Conservation (phyloP, 2,329 filamentous ascomycete species). For the Nemania sp. region DNA sequence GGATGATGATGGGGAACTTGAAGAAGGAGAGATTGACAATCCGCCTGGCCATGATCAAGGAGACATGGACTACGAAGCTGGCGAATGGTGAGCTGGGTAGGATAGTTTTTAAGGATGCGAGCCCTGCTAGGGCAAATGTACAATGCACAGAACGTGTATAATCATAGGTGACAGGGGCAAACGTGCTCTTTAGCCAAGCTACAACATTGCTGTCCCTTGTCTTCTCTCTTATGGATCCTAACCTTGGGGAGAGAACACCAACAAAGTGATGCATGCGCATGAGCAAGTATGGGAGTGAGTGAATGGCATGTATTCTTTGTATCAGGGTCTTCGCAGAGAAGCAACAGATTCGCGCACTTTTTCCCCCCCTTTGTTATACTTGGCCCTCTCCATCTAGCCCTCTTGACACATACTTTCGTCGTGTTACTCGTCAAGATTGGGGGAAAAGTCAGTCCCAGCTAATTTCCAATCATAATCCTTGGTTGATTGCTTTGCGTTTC, state of each 20-base stretch:
- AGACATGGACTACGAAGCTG: conserved; percentile 43
- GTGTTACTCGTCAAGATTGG: not conserved
- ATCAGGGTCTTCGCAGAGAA: too few species aligned
- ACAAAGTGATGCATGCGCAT: too few species aligned
- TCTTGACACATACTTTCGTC: not conserved
- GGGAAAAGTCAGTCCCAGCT: not conserved
- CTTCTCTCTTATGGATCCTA: too few species aligned
- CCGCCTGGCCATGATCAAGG: conserved; percentile 33
- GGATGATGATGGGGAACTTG: conserved; percentile 26
- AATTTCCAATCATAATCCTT: not conserved
- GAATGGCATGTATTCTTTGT: too few species aligned
- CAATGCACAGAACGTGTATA: not conserved
- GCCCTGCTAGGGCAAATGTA: conserved; percentile 1
- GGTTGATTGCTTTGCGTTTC: not conserved
- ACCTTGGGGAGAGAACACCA: too few species aligned
- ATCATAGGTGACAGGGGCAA: not conserved
- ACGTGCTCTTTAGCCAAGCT: too few species aligned
- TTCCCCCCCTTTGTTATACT: not conserved
- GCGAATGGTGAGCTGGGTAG: conserved; percentile 23
- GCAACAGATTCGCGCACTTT: too few species aligned
- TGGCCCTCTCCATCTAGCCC: too few species aligned
- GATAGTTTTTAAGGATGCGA: too few species aligned
- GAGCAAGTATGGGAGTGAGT: too few species aligned
- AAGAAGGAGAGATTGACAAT: conserved; percentile 38
- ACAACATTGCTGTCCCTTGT: too few species aligned